phyloP scores from a whole-genome alignment of 305 asterid genomes.

The Salvia sclarea region DNA sequence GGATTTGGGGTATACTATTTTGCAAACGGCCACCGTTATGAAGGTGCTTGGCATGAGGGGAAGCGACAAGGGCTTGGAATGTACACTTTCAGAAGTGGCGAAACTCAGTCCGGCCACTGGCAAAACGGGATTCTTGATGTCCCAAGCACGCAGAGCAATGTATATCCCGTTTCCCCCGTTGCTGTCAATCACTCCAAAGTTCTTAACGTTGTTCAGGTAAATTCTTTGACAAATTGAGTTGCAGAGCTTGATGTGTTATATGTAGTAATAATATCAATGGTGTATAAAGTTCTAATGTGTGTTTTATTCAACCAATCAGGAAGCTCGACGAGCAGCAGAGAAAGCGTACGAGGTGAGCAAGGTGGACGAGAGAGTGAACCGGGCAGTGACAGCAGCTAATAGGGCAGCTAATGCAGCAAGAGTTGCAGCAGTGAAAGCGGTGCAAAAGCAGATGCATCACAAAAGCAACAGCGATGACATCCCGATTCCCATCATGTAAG shows the following conservation, averaged over 20 bases:
- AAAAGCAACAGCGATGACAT: constrained; percentile 61
- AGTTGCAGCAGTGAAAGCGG: constrained; percentile 86
- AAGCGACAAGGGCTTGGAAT: constrained; percentile 86
- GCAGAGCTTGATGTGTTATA: not conserved
- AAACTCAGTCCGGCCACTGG: constrained; percentile 92
- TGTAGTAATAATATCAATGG: not conserved
- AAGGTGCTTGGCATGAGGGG: constrained; percentile 98
- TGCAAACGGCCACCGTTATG: constrained; percentile 84
- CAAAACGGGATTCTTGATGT: constrained; percentile 81
- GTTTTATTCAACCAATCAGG: constrained; percentile 45
- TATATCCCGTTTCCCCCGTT: constrained; percentile 71
- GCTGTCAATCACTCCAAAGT: constrained; percentile 89
- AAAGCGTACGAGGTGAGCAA: constrained; percentile 76
- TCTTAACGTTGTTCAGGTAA: constrained; percentile 83
- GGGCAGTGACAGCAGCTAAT: constrained; percentile 74
- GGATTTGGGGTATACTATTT: constrained; percentile 85
- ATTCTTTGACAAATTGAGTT: not conserved
- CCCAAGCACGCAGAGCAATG: constrained; percentile 72
- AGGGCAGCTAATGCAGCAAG: constrained; percentile 86
- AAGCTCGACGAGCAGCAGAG: constrained; percentile 81
- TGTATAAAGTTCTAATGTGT: constrained; percentile 9
- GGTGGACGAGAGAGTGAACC: constrained; percentile 84
- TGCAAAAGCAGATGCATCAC: constrained; percentile 83
- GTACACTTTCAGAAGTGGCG: constrained; percentile 83
- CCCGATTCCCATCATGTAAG: constrained; percentile 42